A percentile compares a stretch with the other conserved stretches of the same genome.
phyloP scores from a whole-genome alignment of 345 rosid species.

The Noccaea caerulescens region DNA sequence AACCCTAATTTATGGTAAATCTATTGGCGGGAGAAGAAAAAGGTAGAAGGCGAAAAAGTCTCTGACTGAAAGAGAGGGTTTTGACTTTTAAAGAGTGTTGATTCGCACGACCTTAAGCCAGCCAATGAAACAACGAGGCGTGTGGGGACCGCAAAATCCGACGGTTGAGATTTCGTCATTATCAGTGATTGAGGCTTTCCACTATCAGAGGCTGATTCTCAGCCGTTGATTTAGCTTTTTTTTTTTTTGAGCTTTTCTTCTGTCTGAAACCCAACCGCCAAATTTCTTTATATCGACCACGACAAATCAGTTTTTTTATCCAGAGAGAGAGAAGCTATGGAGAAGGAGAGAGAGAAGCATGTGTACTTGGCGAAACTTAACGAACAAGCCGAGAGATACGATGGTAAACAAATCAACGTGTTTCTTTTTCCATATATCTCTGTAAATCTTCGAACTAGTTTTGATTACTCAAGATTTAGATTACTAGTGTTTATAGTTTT shows the following conservation, averaged over 20 bases:
- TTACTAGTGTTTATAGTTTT: background rate
- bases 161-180: slow-evolving; percentile 35
- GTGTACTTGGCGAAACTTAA: slow-evolving; percentile 83
- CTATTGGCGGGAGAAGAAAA: slow-evolving; percentile 21
- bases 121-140: slow-evolving; percentile 22
- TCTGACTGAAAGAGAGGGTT: background rate
- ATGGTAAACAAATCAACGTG: slow-evolving; percentile 48
- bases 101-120: slow-evolving; percentile 30
- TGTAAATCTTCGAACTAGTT: background rate
- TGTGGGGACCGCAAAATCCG: slow-evolving; percentile 28
- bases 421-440: background rate
- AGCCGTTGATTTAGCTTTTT: slow-evolving; percentile 37
- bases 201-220: slow-evolving; percentile 18
- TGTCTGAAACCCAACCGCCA: slow-evolving; percentile 51
- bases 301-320: slow-evolving; percentile 16
- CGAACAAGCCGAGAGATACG: slow-evolving; percentile 92
- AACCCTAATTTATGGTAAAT: slow-evolving; percentile 22
- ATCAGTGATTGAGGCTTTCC: slow-evolving; percentile 16
- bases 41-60: background rate
- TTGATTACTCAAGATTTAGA: too few relatives aligned
- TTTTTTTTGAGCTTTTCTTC: background rate
- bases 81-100: slow-evolving; percentile 1
- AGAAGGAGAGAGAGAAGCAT: slow-evolving; percentile 72
- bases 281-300: slow-evolving; percentile 1
- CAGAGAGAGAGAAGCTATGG: slow-evolving; percentile 50